Conservation (phyloP, 192 early-diverging fungal genomes). For the Dispira simplex region DNA sequence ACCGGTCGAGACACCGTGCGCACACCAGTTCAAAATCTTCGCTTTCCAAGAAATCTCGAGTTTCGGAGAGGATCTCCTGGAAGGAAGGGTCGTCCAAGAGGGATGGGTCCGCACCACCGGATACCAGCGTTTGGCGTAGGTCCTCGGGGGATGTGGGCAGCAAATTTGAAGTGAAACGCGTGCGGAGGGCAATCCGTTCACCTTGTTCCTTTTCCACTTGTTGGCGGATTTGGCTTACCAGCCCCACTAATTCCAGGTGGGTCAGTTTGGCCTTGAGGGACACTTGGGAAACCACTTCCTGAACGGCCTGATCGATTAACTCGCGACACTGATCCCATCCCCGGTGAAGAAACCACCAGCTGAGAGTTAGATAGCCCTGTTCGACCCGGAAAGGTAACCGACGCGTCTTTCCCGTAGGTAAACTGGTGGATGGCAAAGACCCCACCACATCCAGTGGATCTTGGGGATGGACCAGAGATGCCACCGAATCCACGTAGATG, state of each 20-base stretch:
- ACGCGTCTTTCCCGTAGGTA: constrained; percentile 17
- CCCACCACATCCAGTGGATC: not conserved
- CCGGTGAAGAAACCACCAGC: constrained; percentile 81
- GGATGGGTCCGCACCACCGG: not conserved
- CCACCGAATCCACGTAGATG: constrained; percentile 68
- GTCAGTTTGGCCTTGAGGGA: constrained; percentile 45
- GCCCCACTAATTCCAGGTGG: constrained; percentile 37
- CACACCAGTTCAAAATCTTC: constrained; percentile 16
- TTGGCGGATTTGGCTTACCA: constrained; percentile 34
- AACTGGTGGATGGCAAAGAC: constrained; percentile 12
- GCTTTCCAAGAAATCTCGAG: constrained; percentile 74
- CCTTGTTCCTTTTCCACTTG: constrained; percentile 33
- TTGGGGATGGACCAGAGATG: constrained; percentile 26
- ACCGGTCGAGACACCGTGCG: constrained; percentile 24
- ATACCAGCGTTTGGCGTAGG: not conserved
- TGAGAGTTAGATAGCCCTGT: constrained; percentile 75
- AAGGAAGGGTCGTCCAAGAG: constrained; percentile 17
- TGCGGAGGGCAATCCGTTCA: not conserved
- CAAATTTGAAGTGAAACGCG: not conserved
- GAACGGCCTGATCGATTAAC: constrained; percentile 48
- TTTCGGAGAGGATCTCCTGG: constrained; percentile 64
- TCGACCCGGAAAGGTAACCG: constrained; percentile 40
- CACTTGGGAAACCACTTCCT: constrained; percentile 29
- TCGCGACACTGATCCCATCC: constrained; percentile 64
- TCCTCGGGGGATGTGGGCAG: not conserved